Evolutionary conservation across 2,329 filamentous ascomycete species (phyloP).

Genomic region (Paecilomyces niveus): DNA sequence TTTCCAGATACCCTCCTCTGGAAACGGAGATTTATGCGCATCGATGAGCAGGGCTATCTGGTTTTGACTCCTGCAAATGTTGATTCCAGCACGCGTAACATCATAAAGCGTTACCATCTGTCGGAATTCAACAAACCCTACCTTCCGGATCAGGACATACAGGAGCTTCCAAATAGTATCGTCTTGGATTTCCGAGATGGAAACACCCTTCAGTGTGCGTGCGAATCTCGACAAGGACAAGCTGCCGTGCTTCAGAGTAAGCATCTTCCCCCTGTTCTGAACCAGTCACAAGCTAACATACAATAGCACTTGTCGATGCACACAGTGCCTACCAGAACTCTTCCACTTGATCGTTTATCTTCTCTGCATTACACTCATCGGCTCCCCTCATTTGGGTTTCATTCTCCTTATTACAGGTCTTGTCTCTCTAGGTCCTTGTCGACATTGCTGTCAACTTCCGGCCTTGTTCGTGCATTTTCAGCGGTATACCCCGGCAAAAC

Average conservation of each 20-base stretch:
- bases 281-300: slow-evolving; percentile 7
- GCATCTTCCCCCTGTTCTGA: slow-evolving; percentile 10
- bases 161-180: slow-evolving; percentile 86
- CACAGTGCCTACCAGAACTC: slow-evolving; percentile 25
- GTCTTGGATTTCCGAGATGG: slow-evolving; percentile 57
- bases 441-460: slow-evolving; percentile 1
- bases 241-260: slow-evolving; percentile 45
- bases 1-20: slow-evolving; percentile 94
- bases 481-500: slow-evolving; percentile 24
- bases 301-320: slow-evolving; percentile 35
- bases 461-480: slow-evolving; percentile 17
- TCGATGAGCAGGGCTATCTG: slow-evolving; percentile 77
- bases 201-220: slow-evolving; percentile 56
- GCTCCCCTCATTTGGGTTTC: slow-evolving; percentile 2
- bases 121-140: slow-evolving; percentile 74
- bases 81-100: slow-evolving; percentile 51
- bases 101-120: slow-evolving; percentile 75
- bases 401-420: not conserved
- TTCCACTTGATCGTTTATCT: not conserved
- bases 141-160: slow-evolving; percentile 79
- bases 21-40: slow-evolving; percentile 84
- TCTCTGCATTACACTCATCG: not conserved
- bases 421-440: not conserved
- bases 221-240: slow-evolving; percentile 50
- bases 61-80: slow-evolving; percentile 67